Evolutionary conservation across 768 basidiomycete genomes (phyloP).

Genomic region (Dioszegia crocea): DNA sequence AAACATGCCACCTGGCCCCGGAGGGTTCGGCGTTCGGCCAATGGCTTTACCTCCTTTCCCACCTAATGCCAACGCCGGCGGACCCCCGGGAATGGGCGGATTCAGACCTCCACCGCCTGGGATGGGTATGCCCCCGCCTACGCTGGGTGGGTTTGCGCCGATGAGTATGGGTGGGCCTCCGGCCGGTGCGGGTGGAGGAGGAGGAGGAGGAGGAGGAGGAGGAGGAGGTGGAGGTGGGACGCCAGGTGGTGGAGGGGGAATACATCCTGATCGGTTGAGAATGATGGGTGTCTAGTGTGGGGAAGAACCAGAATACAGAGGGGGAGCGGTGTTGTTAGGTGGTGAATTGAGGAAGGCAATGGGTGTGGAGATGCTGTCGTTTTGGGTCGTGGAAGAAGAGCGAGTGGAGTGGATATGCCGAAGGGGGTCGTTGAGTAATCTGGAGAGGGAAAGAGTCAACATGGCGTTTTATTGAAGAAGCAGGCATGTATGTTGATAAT

Average conservation of each 20-base stretch:
- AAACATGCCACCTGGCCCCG: slow-evolving; percentile 1
- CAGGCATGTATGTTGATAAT: no score
- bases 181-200: not conserved
- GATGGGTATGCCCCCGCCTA: not conserved
- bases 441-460: not conserved
- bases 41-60: slow-evolving; percentile 24
- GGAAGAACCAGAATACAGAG: not conserved
- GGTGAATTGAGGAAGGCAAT: no score
- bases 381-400: no score
- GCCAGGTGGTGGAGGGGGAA: slow-evolving; percentile 18
- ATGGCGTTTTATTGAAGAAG: no score
- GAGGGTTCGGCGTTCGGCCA: not conserved
- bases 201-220: not conserved
- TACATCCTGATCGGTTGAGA: slow-evolving; percentile 47
- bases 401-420: no score
- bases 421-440: no score
- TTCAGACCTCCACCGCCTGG: slow-evolving; percentile 8
- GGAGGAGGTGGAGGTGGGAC: not conserved
- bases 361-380: no score
- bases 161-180: not conserved
- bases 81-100: slow-evolving; percentile 4
- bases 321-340: no score
- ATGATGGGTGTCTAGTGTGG: slow-evolving; percentile 42
- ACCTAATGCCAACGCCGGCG: slow-evolving; percentile 12
- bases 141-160: slow-evolving; percentile 9